Base-by-base conservation (phyloP, 768 basidiomycete genomes). In the Pluteus cervinus region DNA sequence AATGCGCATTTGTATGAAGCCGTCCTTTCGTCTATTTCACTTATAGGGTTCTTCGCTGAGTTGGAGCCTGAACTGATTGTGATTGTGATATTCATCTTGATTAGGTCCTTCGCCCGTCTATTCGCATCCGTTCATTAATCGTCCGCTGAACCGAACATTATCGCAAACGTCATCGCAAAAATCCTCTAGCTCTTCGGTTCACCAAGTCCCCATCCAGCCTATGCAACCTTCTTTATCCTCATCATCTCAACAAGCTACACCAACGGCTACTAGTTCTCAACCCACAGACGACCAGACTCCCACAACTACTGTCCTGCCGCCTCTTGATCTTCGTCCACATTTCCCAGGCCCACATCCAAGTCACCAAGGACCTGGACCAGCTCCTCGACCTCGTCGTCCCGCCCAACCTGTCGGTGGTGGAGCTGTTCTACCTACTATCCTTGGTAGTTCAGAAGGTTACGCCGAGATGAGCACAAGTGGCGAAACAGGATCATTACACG, bases 141-240 rank as follows among this genome's bases (percentile, higher is more conserved):
- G 83, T 2, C 76, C 74, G 9, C 56, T 84, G 40, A 85, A 82
- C 49, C 66, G 82, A 23, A 78, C 82, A 4, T 62, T 72, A 29
- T 81, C 79, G 17, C 68, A 81, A 41, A 73, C 71, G 1, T 84
- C 81, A 2, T 77, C 77, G 11, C 69, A 69, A 29, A 79, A 5
- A 37, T 38, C 5, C 5, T 24, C 18, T 40, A 33, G 28, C 24
- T 30, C 12, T 25, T 11, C 8, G 37, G n/a, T 7, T 4, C 17
- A 0, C 5, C 30, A 12, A 36, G 30, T 24, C 36, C 48, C 49
- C 2, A 44, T 35, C 17, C 41, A 37, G 29, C 22, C 22, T 20
- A 39, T 37, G 7, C 41, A 35, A 25, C 23, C 36, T 25, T 24
- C 18, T 3, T 34, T 33, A n/a, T 33, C 32, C 7, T 23, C 40